Evolutionary conservation across 345 rosid genomes (phyloP), one percentile per base, ranked within the genome.

Genomic region (Odontarrhena argentea): DNA sequence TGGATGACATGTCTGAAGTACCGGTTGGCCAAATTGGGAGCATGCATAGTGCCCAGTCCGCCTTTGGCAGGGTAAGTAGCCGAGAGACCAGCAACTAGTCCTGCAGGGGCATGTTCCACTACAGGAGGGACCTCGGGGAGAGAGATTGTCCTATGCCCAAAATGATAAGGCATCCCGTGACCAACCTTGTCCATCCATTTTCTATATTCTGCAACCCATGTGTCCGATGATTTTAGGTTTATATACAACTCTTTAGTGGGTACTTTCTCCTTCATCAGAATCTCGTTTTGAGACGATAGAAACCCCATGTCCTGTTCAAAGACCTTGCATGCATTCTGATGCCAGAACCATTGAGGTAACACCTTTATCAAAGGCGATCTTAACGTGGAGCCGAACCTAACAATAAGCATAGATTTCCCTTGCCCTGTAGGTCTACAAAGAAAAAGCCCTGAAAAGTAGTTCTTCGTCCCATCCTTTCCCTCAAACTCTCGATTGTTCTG

Each of bases 181-280:
- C 98, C 98, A 43, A 86, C 97, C 77, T 84, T 90, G 60, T 93
- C 97, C 97, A 90, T 93, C 97, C 97, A 90, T 64, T 90, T 90
- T 80, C 98, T 73, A 78, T 93, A 93, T 49, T 93, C 96, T 1
- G 85, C 80, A 11, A 93, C 91, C 96, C 97, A 90, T 12, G 94
- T 85, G 76, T 93, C 98, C 0, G 88, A 90, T 35, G 98, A 93
- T 79, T 70, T 85, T 9, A 93, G 55, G 57, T 85, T 86, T 1
- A 90, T 77, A 73, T 93, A 93, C 55, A 90, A 70, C 26, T 90
- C 84, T 67, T 84, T 90, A 0, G 98, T 93, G 13, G 97, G 96
- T 32, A 86, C 88, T 68, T 83, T 88, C 78, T 86, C 98, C 68
- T 79, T 93, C 71, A 90, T 68, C 42, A 90, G 65, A 52, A 88